Base-by-base conservation (phyloP, 805 yeast species). In the Hemisphaericaspora nanyangensis region DNA sequence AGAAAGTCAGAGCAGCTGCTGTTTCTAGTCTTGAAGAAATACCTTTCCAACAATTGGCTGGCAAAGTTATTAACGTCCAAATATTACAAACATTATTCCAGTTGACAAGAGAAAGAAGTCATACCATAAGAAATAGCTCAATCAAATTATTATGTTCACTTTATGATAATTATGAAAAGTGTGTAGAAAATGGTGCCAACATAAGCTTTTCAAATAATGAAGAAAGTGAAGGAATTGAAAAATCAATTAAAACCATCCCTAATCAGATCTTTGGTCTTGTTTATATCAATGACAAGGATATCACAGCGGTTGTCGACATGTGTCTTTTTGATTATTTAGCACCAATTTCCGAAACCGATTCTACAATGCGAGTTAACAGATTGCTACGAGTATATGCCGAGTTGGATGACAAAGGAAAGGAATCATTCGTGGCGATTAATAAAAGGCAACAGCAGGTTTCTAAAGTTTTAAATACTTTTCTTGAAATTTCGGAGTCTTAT, bases 241-340 rank as follows among this genome's bases (percentile, higher is more conserved):
- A 52, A 6, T 43, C 64, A 17, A 52, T 77, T 7, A 38, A 60
- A 5, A 68, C 70, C 55, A 79, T 88, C 18, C 96, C 96, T 1
- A 76, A 78, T 31, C 71, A 73, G 17, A 56, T 89, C 0, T 61
- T 89, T 33, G 76, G 79, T 17, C 68, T 86, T 31, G 71, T 83
- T 35, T 89, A 85, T 51, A 82, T 89, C 46, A 86, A 87, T 54
- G 89, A 85, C 49, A 71, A 63, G 37, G 65, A 69, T 7, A 80
- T 86, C 35, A 86, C 82, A 40, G 72, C 80, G 10, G 63, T 74
- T 10, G 83, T 87, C 11, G 96, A 88, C 54, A 44, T 61, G 3
- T 61, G 72, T 0, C 47, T 89, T 2, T 72, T 80, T 48, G 88
- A 82, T 42, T 68, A 72, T 37, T 51, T 88, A 1, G 54, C 85